Evolutionary conservation across 768 basidiomycete species (phyloP).

Genomic region (Mycena crocata): DNA sequence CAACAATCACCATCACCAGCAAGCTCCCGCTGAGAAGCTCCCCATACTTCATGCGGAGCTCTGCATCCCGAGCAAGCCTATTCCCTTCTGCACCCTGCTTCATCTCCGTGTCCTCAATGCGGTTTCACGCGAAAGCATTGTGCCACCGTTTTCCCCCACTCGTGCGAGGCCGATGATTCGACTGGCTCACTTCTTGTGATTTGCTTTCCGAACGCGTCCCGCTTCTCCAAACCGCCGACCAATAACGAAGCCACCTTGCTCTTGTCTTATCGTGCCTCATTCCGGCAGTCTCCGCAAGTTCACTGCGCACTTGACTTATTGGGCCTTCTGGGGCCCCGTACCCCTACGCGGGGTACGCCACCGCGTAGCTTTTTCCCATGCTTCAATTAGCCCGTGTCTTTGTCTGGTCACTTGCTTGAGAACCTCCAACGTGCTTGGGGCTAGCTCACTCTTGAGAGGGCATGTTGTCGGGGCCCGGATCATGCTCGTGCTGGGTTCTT

Average conservation of each 20-base stretch:
- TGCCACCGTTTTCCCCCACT: conserved; percentile 5
- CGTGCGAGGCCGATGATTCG: conserved; percentile 15
- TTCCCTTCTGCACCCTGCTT: neutral
- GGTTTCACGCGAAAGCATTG: conserved; percentile 17
- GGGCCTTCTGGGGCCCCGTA: conserved; percentile 18
- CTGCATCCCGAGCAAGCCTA: conserved; percentile 22
- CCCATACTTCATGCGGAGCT: neutral
- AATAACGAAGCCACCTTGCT: neutral
- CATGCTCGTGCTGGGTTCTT: conserved; percentile 11
- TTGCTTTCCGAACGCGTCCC: conserved; percentile 20
- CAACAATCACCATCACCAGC: neutral
- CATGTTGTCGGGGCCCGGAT: conserved; percentile 17
- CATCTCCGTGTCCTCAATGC: conserved; percentile 23
- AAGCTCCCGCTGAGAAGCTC: conserved; percentile 8
- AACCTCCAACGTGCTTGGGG: conserved; percentile 17
- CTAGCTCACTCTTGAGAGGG: neutral
- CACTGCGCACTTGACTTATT: conserved; percentile 30
- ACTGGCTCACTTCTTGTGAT: conserved; percentile 12
- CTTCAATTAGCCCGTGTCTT: conserved; percentile 15
- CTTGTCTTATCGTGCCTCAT: conserved; percentile 13
- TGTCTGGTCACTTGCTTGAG: conserved; percentile 16
- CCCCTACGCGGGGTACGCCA: neutral
- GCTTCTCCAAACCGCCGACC: conserved; percentile 1
- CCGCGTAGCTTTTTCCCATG: conserved; percentile 9
- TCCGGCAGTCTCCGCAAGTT: conserved; percentile 12